phyloP scores from a whole-genome alignment of 2,329 filamentous ascomycete species.

The Chrysoporthe austroafricana region DNA sequence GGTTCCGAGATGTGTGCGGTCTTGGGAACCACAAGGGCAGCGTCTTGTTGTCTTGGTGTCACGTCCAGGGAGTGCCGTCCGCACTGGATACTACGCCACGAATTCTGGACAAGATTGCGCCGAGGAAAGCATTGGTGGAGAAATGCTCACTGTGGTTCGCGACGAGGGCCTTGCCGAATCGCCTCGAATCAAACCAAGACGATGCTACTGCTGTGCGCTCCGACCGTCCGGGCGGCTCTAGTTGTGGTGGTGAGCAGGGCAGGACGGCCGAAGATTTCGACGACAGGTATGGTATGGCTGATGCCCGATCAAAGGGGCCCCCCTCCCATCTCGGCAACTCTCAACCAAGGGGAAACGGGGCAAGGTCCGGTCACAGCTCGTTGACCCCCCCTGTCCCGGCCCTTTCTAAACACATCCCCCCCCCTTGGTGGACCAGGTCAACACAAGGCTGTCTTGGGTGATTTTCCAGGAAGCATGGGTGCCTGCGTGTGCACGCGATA shows the following conservation, averaged over 20 bases:
- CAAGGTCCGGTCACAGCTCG: constrained; percentile 12
- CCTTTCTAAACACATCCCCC: not conserved
- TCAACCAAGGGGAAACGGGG: not conserved
- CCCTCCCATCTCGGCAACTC: not conserved
- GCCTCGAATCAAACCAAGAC: not conserved
- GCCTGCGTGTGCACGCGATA: not conserved
- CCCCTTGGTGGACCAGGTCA: not conserved
- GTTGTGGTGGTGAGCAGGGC: not conserved
- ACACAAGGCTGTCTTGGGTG: not conserved
- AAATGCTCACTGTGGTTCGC: not conserved
- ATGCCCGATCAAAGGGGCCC: not conserved
- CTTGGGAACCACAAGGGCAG: constrained; percentile 17
- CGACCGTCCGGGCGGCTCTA: not conserved
- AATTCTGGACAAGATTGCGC: not conserved
- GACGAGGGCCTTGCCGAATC: not conserved
- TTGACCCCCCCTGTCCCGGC: constrained; percentile 13
- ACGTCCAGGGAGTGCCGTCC: constrained; percentile 15
- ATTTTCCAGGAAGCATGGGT: not conserved
- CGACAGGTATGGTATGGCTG: not conserved
- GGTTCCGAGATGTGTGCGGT: constrained; percentile 1
- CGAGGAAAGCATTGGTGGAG: constrained; percentile 25
- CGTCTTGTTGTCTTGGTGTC: constrained; percentile 15
- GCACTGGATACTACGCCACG: constrained; percentile 18
- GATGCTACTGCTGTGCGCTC: constrained; percentile 17
- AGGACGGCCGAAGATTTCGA: not conserved